Percentiles rank a stretch among this genome's conserved stretches.
Conservation (phyloP, 2,329 filamentous ascomycete species). For the Colletotrichum sp. region DNA sequence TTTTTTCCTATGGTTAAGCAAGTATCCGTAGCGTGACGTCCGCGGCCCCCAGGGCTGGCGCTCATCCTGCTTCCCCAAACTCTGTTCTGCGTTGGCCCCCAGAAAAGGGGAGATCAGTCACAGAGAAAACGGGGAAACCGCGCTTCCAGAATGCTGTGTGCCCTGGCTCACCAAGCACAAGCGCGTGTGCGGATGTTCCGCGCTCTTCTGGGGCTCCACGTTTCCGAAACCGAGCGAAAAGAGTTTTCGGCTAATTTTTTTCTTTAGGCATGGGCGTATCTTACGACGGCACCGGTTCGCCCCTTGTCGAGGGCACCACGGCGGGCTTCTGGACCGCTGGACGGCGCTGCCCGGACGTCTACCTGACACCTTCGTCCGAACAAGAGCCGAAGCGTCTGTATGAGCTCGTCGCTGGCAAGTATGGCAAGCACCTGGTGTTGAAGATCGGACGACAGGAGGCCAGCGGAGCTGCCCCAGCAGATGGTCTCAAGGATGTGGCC, state of each 20-base stretch:
- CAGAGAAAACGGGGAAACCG: neutral
- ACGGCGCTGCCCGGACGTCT: conserved; percentile 41
- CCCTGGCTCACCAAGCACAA: neutral
- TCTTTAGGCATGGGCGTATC: conserved; percentile 44
- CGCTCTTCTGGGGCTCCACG: neutral
- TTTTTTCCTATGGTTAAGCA: neutral
- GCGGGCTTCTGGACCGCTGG: conserved; percentile 42
- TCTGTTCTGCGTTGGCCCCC: neutral
- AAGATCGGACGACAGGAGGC: conserved; percentile 16
- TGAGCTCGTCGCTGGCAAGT: conserved; percentile 27
- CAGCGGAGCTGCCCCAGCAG: neutral
- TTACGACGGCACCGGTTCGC: conserved; percentile 39
- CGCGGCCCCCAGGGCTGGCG: neutral
- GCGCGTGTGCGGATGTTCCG: neutral
- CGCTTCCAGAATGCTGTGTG: neutral
- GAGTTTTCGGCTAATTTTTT: neutral
- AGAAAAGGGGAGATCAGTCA: neutral
- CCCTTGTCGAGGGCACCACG: conserved; percentile 36
- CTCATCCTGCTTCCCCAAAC: neutral
- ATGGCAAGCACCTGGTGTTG: conserved; percentile 37
- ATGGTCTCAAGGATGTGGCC: neutral
- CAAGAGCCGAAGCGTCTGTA: conserved; percentile 33
- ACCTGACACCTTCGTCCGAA: conserved; percentile 21
- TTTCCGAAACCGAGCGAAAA: neutral
- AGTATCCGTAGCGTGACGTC: neutral